Evolutionary conservation across 352 stramenopile species (phyloP), one percentile per base, ranked within the genome.

Genomic region (Phytopythium sindhum): DNA sequence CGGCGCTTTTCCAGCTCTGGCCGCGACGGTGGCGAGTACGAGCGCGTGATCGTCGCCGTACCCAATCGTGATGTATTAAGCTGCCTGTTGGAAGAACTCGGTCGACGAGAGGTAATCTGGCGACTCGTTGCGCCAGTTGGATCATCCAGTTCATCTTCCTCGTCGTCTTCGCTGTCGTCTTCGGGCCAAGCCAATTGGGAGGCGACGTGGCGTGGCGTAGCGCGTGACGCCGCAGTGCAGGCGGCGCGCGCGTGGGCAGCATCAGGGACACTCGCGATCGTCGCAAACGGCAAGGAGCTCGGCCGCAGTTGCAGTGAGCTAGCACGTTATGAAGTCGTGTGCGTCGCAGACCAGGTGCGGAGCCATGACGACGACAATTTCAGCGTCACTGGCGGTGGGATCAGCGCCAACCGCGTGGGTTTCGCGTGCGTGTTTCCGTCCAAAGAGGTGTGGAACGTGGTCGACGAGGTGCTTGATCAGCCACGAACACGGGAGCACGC

Each of bases 381-480:
- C 8, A 42, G 51, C 29, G 51, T 44, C 21, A 19, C 31, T 12
- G 51, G 29, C 31, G 51, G 51, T 17, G 51, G 51, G 0, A 19
- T 44, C 11, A 19, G 29, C 29, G 51, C 51, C n/a, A 39, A 44
- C 6, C 74, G 77, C 14, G 83, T 80, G 0, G 85, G 80, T 0
- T 93, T 82, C 47, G 85, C 83, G 6, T 91, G 81, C 29, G 79
- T 94, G 50, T 92, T 94, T 41, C 81, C 85, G 2, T 78, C 91
- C 50, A 68, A 71, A 23, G 51, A 74, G 12, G 45, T 64, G 5
- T 94, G 81, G 85, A 87, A 91, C 54, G 70, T 90, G 21, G 65
- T 78, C 41, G 79, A 73, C 45, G 75, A 81, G 53, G 66, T 90
- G 8, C 28, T 70, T 23, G 77, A 88, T 28, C 67, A 67, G 2